Evolutionary conservation across 768 basidiomycete species (phyloP), one percentile per base, ranked within the genome.

Genomic region (Floccularia luteovirens): DNA sequence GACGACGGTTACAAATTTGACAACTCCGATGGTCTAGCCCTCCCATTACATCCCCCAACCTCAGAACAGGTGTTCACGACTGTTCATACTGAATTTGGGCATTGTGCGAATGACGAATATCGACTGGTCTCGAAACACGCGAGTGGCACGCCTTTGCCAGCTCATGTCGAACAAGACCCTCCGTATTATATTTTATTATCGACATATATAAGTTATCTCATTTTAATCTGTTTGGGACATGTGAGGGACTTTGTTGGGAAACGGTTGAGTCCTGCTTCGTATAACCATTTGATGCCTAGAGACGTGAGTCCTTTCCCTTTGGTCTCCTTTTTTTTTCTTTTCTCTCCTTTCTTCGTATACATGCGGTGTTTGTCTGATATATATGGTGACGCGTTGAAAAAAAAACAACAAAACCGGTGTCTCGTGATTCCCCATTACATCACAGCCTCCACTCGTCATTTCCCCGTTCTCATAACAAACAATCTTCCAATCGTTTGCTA

Each of bases 191-290:
- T 96, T 53, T 73, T 97, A 31, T 61, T 98, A 45, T 81, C 87
- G 6, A 94, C 92, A 4, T 98, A 97, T 58, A 72, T 94, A 60
- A 84, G 86, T 66, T 98, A 94, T 64, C 75, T 98, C 50, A 72
- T 97, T 44, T 78, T 98, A 42, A 94, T 98, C 48, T 71, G 78
- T 48, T 63, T 99, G 34, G 96, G 96, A 14, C 96, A 98, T 55
- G 64, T 93, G 33, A 81, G 94, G 40, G 96, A 99, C 62, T 99
- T 97, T 56, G 63, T 98, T 46, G 94, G 94, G 17, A 98, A 96
- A 62, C 72, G 81, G 31, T 68, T 96, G 39, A 61, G 71, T 42
- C 74, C 83, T 3, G 57, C 72, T 10, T 67, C 72, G 24, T 97
- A 90, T 57, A 70, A 69, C 38, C 90, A 96, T 62, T 67, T 99